Conservation (phyloP, 139 green algal species). For the Nannochloris sp. region DNA sequence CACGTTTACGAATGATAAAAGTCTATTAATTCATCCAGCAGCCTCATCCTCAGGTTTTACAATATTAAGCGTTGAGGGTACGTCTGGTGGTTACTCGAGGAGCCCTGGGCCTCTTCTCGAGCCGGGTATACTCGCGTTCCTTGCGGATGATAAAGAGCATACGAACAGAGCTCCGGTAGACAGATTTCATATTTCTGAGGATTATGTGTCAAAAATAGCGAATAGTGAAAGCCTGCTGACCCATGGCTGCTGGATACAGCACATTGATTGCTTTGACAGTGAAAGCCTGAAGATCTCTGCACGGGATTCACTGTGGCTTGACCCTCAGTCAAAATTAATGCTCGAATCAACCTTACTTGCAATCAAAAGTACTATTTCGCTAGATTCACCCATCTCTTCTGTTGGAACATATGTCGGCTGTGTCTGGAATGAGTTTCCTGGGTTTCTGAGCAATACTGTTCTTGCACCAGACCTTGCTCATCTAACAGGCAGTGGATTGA, state of each 20-base stretch:
- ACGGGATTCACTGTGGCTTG: slow-evolving; percentile 43
- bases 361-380: background rate
- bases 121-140: no score
- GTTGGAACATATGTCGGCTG: slow-evolving; percentile 31
- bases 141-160: background rate
- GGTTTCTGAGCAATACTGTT: slow-evolving; percentile 33
- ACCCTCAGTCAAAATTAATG: slow-evolving; percentile 65
- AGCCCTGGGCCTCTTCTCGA: no score
- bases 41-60: no score
- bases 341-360: slow-evolving; percentile 27
- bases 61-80: no score
- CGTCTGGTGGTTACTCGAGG: no score
- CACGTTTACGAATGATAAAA: no score
- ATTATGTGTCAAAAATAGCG: background rate
- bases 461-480: slow-evolving; percentile 38
- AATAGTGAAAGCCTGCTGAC: background rate
- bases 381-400: background rate
- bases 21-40: no score
- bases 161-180: background rate
- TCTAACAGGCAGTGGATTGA: slow-evolving; percentile 56
- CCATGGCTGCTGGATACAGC: slow-evolving; percentile 4
- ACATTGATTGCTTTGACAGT: slow-evolving; percentile 46
- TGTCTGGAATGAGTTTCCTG: slow-evolving; percentile 58
- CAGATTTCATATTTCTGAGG: slow-evolving; percentile 12
- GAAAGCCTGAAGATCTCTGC: slow-evolving; percentile 39